Percentiles rank a stretch among this genome's conserved stretches.
Conservation (phyloP, 805 yeast species). For the Starmerella potacharoeniae region DNA sequence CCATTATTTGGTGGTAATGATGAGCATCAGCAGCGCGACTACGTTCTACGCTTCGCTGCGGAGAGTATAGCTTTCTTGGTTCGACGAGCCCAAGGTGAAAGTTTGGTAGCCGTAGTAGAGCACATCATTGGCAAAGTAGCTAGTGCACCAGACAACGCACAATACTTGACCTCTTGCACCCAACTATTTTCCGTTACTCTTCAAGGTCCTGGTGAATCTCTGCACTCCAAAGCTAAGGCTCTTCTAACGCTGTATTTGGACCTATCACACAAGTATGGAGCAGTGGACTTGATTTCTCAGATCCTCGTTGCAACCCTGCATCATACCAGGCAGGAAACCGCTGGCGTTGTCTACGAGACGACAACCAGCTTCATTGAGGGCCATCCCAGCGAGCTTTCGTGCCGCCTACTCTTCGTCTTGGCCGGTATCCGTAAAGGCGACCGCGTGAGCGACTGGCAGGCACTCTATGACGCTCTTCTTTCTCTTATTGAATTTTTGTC, state of each 20-base stretch:
- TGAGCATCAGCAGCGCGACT: conserved; percentile 32
- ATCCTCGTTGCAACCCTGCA: conserved; percentile 27
- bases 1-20: conserved; percentile 48
- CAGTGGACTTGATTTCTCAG: neutral
- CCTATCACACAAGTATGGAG: conserved; percentile 1
- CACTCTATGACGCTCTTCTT: conserved; percentile 8
- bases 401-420: conserved; percentile 22
- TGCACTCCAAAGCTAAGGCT: conserved; percentile 58
- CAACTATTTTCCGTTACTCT: conserved; percentile 62
- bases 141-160: conserved; percentile 31
- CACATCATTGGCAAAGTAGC: conserved; percentile 28
- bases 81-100: conserved; percentile 47
- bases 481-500: neutral
- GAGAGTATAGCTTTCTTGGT: conserved; percentile 80
- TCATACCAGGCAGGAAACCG: conserved; percentile 26
- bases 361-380: neutral
- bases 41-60: conserved; percentile 67
- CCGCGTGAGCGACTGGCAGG: conserved; percentile 29
- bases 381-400: conserved; percentile 1
- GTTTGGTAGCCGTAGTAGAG: conserved; percentile 38
- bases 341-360: conserved; percentile 23
- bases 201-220: conserved; percentile 54
- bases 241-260: conserved; percentile 32
- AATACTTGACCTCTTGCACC: conserved; percentile 48
- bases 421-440: conserved; percentile 31